Base-by-base conservation (phyloP, 140 eudicot species). In the Senecio squalidus region DNA sequence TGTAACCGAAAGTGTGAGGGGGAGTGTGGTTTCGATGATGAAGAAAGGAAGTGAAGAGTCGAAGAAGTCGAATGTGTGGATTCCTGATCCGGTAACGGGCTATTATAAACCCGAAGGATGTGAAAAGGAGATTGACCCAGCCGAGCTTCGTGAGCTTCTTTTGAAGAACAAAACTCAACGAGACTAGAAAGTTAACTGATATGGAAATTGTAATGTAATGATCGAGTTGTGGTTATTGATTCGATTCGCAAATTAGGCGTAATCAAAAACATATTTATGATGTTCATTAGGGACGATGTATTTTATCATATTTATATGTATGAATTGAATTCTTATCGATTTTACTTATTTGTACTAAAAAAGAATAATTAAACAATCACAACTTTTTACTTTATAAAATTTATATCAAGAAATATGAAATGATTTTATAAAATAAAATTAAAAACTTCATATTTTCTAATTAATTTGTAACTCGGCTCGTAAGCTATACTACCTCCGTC, bases 81-180 rank as follows among this genome's bases (percentile, higher is more conserved):
- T 84, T 31, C 96, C 96, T 4, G 98, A 91, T 72, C 98, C 98
- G 1, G 82, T 78, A 1, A 91, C 96, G 11, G 96, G 98, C 22
- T 86, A 78, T 36, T 91, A 86, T 79, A 70, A 88, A 59, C 98
- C 98, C 11, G 94, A 84, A 74, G 75, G 66, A 29, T 73, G 69
- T 17, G 75, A 60, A 1, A 73, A 76, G 5, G 86, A 83, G 72
- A 49, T 86, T 46, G 98, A 91, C 47, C 81, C 89, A 22, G 98
- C 88, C 13, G 94, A 86, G 71, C 78, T 90, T 9, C 76, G 97
- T 50, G 83, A 66, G 71, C 17, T 80, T 76, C 81, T 83, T 62
- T 62, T 80, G 40, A 86, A 85, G 71, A 71, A 66, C 24, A 82
- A 73, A 70, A 34, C 65, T 62, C 63, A 53, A 20, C 48, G 53